These are phyloP conservation scores for Nicotiana undulata DNA, from an alignment of 257 asterid genomes.

Conservation along the genomic window DNA sequence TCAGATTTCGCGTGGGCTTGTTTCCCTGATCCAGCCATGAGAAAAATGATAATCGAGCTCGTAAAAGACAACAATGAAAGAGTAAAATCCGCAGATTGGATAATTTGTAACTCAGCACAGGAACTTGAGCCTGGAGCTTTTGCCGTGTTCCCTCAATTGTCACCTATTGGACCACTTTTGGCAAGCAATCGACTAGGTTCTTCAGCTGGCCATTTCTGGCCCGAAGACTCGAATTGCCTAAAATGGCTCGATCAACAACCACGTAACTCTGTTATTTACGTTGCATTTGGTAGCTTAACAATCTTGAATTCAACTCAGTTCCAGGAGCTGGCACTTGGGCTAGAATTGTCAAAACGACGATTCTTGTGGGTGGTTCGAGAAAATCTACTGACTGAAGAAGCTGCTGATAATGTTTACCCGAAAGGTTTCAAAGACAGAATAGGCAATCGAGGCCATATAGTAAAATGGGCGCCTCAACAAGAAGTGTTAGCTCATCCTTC, in stretches of 20 bases:
- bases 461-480: conserved; percentile 51
- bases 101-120: conserved; percentile 40
- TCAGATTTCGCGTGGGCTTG: conserved; percentile 27
- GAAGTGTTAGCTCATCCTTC: conserved; percentile 42
- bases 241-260: conserved; percentile 52
- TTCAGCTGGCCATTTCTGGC: conserved; percentile 43
- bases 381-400: neutral
- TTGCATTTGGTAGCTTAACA: conserved; percentile 56
- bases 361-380: conserved; percentile 54
- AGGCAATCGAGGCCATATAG: conserved; percentile 19
- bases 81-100: conserved; percentile 21
- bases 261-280: conserved; percentile 30
- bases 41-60: conserved; percentile 17
- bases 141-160: conserved; percentile 11
- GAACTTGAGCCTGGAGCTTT: conserved; percentile 44
- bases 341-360: conserved; percentile 34
- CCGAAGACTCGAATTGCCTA: conserved; percentile 31
- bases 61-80: conserved; percentile 1
- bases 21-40: conserved; percentile 24
- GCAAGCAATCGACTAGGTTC: conserved; percentile 41
- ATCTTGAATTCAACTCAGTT: conserved; percentile 37
- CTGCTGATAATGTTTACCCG: conserved; percentile 19
- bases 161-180: conserved; percentile 45
- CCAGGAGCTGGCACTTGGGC: conserved; percentile 44
- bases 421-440: conserved; percentile 36